Evolutionary conservation across 108 stramenopile species (phyloP).

Genomic region (Aurantiochytrium sp.): DNA sequence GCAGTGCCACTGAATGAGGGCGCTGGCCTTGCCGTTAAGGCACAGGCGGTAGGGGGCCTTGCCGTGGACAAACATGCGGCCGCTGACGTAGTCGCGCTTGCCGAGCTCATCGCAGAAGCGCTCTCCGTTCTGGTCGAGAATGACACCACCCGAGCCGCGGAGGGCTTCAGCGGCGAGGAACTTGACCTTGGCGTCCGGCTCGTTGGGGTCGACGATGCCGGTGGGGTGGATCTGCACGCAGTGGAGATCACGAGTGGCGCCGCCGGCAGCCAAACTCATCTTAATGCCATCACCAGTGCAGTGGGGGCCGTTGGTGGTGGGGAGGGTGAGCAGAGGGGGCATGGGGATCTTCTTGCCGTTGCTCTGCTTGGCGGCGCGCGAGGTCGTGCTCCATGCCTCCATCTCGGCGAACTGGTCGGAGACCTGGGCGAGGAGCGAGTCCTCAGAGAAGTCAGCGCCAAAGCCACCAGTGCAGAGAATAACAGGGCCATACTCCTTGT

Average conservation of each 20-base stretch:
- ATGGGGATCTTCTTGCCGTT: constrained; percentile 19
- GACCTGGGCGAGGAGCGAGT: constrained; percentile 35
- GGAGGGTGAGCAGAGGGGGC: constrained; percentile 20
- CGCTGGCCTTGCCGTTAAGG: constrained; percentile 15
- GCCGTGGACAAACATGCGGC: constrained; percentile 19
- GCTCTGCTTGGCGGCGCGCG: constrained; percentile 19
- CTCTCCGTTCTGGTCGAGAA: constrained; percentile 20
- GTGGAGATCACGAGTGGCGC: constrained; percentile 81
- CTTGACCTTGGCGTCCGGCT: constrained; percentile 75
- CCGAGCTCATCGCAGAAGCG: constrained; percentile 43
- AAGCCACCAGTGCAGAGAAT: constrained; percentile 47
- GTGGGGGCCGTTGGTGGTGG: constrained; percentile 63
- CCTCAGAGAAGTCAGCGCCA: constrained; percentile 39
- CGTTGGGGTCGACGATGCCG: constrained; percentile 82
- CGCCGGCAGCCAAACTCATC: constrained; percentile 68
- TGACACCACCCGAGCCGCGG: constrained; percentile 59
- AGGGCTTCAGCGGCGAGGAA: constrained; percentile 69
- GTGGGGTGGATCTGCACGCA: constrained; percentile 95
- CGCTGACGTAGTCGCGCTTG: constrained; percentile 19
- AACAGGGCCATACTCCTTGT: constrained; percentile 17
- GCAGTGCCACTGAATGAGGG: constrained; percentile 9
- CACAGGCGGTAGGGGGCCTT: constrained; percentile 9
- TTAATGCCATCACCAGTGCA: constrained; percentile 66
- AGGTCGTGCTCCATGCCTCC: background rate
- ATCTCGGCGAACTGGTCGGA: constrained; percentile 23